Evolutionary conservation across 2,329 filamentous ascomycete species (phyloP).

Genomic region (Fusarium udum): DNA sequence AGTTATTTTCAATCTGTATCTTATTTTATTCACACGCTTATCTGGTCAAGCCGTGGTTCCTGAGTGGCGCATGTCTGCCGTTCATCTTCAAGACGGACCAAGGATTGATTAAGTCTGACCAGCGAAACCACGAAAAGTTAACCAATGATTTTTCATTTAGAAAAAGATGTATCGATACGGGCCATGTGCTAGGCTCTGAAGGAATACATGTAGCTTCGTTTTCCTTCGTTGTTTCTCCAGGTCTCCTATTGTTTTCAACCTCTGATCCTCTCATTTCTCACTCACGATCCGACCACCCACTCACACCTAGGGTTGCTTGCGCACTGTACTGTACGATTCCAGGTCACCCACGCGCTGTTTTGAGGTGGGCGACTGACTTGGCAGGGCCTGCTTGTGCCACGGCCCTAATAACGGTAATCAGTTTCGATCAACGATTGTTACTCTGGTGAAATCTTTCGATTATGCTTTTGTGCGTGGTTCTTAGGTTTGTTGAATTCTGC

Average conservation of each 20-base stretch:
- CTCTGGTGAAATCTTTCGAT: neutral
- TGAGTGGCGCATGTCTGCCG: conserved; percentile 7
- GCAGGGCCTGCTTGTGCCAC: conserved; percentile 39
- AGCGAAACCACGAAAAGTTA: neutral
- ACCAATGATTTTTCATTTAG: neutral
- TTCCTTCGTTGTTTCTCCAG: neutral
- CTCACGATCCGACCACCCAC: conserved; percentile 36
- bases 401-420: conserved; percentile 17
- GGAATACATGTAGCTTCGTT: neutral
- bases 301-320: conserved; percentile 23
- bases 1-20: neutral
- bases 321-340: conserved; percentile 41
- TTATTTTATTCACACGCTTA: neutral
- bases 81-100: conserved; percentile 22
- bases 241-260: conserved; percentile 1
- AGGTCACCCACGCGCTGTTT: conserved; percentile 38
- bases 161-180: neutral
- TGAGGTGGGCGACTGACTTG: conserved; percentile 35
- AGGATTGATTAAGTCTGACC: conserved; percentile 23
- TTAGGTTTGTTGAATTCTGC: neutral
- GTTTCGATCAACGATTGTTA: neutral
- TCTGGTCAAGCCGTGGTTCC: conserved; percentile 1
- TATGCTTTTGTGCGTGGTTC: conserved; percentile 4
- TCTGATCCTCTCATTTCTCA: conserved; percentile 27
- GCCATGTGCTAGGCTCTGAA: neutral